Conservation (phyloP, 1,139 yeast genomes). For the Magnusiomyces clavatus region DNA sequence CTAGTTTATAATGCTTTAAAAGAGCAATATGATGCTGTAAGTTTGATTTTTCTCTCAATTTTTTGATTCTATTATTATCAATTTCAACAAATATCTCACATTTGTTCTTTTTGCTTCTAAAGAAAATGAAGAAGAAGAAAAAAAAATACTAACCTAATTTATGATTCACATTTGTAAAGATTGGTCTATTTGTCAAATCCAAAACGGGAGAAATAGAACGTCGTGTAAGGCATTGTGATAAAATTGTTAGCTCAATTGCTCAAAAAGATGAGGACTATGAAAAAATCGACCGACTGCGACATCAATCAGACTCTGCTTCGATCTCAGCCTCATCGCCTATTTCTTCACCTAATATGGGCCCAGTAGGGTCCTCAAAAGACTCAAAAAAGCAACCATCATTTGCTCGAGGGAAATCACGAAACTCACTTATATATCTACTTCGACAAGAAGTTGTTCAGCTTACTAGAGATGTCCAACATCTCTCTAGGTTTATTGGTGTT, state of each 20-base stretch:
- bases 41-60: conserved; percentile 9
- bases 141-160: neutral
- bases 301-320: conserved; percentile 18
- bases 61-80: neutral
- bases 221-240: conserved; percentile 36
- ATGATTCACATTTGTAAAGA: conserved; percentile 13
- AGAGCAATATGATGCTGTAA: conserved; percentile 44
- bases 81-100: neutral
- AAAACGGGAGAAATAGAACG: conserved; percentile 55
- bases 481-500: conserved; percentile 65
- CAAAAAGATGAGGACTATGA: conserved; percentile 16
- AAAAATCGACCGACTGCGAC: conserved; percentile 1
- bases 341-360: conserved; percentile 8
- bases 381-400: conserved; percentile 13
- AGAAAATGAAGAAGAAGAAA: no score
- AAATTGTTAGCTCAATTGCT: conserved; percentile 31
- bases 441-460: conserved; percentile 37
- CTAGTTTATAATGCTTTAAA: conserved; percentile 31
- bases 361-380: no score
- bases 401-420: conserved; percentile 19
- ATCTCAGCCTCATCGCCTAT: neutral
- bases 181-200: conserved; percentile 52
- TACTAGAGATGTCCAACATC: conserved; percentile 55
- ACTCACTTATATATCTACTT: conserved; percentile 25
- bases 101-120: no score